These are phyloP conservation scores for Marchantia paleacea DNA, from an alignment of 225 moss, liverwort and hornwort species.

Conservation along the genomic window DNA sequence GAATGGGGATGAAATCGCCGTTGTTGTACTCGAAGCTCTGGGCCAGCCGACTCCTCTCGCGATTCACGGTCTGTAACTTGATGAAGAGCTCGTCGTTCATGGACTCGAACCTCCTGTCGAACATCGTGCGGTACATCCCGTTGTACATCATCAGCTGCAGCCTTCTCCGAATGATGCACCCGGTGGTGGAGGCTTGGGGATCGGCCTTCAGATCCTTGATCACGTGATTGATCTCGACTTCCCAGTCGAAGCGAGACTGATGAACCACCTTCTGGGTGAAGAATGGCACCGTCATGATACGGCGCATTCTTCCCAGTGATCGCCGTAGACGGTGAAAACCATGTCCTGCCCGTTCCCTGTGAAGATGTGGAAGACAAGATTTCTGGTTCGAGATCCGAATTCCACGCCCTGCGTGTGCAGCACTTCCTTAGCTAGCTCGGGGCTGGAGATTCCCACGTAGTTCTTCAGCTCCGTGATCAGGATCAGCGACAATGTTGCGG, in stretches of 20 bases:
- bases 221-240: slow-evolving; percentile 44
- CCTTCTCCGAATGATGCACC: slow-evolving; percentile 48
- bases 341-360: slow-evolving; percentile 59
- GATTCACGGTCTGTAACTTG: slow-evolving; percentile 57
- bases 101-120: slow-evolving; percentile 53
- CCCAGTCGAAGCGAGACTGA: slow-evolving; percentile 49
- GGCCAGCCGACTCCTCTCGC: slow-evolving; percentile 51
- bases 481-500: too few species aligned
- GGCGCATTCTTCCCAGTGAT: slow-evolving; percentile 65
- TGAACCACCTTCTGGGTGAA: slow-evolving; percentile 61
- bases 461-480: slow-evolving; percentile 51
- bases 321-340: slow-evolving; percentile 60
- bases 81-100: slow-evolving; percentile 57
- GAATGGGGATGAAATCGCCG: slow-evolving; percentile 78
- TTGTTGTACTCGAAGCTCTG: slow-evolving; percentile 90
- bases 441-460: slow-evolving; percentile 57
- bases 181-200: slow-evolving; percentile 43
- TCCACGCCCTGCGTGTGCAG: slow-evolving; percentile 59
- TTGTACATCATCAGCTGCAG: slow-evolving; percentile 78
- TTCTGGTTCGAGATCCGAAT: slow-evolving; percentile 52
- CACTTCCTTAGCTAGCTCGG: slow-evolving; percentile 54
- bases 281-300: slow-evolving; percentile 65
- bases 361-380: slow-evolving; percentile 55
- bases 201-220: slow-evolving; percentile 49
- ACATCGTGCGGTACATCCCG: slow-evolving; percentile 65